Percentiles rank a stretch among this genome's conserved stretches.
phyloP scores from a whole-genome alignment of 495 filamentous ascomycete species.

The Trichoderma orchidacearum region DNA sequence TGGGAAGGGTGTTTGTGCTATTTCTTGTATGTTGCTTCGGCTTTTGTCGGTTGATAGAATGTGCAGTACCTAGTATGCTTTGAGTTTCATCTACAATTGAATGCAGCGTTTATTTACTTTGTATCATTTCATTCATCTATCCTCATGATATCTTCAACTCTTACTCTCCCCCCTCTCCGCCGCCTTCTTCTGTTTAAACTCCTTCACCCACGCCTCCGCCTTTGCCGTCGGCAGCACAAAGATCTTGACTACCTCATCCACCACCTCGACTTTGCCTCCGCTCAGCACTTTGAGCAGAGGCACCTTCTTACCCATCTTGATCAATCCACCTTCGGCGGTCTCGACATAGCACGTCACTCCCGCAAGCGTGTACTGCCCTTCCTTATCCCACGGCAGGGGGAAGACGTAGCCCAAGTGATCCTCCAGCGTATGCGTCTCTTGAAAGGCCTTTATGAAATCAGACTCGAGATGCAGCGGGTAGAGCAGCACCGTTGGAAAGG shows the following conservation, averaged over 20 bases:
- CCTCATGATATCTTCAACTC: background rate
- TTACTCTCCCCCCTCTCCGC: constrained; percentile 14
- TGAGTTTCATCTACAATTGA: no score
- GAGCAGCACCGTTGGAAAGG: constrained; percentile 68
- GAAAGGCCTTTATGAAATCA: constrained; percentile 81
- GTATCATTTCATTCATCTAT: background rate
- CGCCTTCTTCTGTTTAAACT: constrained; percentile 62
- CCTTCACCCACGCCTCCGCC: constrained; percentile 60
- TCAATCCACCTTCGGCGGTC: constrained; percentile 62
- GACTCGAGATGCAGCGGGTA: constrained; percentile 67
- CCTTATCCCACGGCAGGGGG: constrained; percentile 67
- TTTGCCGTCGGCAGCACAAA: constrained; percentile 61
- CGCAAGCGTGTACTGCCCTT: constrained; percentile 46
- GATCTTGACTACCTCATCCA: constrained; percentile 73
- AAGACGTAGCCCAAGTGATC: constrained; percentile 74
- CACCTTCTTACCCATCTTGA: constrained; percentile 82
- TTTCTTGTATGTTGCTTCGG: no score
- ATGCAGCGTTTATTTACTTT: no score
- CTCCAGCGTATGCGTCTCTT: constrained; percentile 52
- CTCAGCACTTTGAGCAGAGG: constrained; percentile 58
- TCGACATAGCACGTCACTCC: constrained; percentile 86
- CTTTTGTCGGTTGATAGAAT: no score
- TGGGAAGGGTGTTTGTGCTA: background rate
- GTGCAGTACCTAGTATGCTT: no score
- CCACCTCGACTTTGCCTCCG: constrained; percentile 69